A percentile compares a stretch with the other conserved stretches of the same genome.
Conservation (phyloP, 1,284 basidiomycete species). For the Trichosporon ovoides region DNA sequence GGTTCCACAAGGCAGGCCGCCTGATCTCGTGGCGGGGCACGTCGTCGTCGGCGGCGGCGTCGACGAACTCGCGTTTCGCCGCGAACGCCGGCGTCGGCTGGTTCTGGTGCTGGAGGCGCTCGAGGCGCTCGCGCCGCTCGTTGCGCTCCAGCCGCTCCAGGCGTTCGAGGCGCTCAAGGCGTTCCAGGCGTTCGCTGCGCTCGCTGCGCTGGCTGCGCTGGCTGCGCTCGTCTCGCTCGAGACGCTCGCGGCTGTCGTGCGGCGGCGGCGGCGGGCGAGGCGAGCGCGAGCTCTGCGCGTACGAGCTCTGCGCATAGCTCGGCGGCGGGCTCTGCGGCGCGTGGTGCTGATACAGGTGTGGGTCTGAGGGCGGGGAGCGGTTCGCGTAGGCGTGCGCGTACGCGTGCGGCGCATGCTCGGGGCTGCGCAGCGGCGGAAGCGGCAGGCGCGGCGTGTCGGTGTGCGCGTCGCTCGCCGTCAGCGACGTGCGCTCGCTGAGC, state of each 20-base stretch:
- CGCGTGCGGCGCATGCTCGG: not conserved
- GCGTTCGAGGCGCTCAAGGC: not conserved
- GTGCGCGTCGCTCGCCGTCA: too few species aligned
- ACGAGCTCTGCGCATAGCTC: not conserved
- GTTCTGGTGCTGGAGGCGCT: not conserved
- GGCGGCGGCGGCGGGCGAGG: too few species aligned
- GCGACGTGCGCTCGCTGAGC: too few species aligned
- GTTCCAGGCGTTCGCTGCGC: too few species aligned
- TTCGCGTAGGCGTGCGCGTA: not conserved
- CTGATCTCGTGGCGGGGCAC: not conserved
- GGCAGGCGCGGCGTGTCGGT: too few species aligned
- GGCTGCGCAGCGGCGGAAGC: too few species aligned
- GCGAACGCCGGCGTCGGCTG: not conserved
- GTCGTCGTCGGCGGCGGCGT: not conserved
- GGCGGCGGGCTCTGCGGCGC: not conserved
- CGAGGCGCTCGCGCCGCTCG: not conserved
- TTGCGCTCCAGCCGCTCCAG: not conserved
- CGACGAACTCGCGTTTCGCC: not conserved
- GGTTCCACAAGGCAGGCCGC: not conserved
- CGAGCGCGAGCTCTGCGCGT: not conserved
- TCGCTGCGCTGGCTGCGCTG: too few species aligned
- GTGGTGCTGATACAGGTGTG: not conserved
- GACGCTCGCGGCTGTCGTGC: too few species aligned
- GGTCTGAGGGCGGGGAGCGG: not conserved
- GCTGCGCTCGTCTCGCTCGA: too few species aligned